Base-by-base conservation (phyloP, 2,329 filamentous ascomycete species). In the Botrytis byssoidea region DNA sequence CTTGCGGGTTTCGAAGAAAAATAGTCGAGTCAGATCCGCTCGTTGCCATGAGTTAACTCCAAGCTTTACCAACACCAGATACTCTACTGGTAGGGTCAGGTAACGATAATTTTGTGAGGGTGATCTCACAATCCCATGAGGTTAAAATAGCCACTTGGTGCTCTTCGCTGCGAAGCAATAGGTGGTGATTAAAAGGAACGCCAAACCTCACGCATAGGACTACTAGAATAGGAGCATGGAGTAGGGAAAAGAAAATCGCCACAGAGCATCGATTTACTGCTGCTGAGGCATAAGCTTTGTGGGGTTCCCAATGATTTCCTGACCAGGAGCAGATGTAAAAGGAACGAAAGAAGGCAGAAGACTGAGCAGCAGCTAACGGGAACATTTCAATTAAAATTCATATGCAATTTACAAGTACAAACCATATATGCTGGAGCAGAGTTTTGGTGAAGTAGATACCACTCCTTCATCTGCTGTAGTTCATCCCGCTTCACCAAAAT, bases 131-230 rank as follows among this genome's bases (percentile, higher is more conserved):
- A 10, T 68, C 4, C 16, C 6, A 68, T 55, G 12, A 6, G 16
- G 25, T 9, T 10, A 25, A n/a, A 42, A 16, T 14, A 69, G 25
- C 51, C 66, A 59, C 66, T 69, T 44, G 66, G 37, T 32, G 66
- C 25, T 44, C 37, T 57, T 29, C 18, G 6, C 16, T 1, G 18
- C 10, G 25, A 69, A 7, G 25, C 48, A 32, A 32, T 5, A 9
- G 2, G 0, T 14, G n/a, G 18, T 4, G 4, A 35, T n/a, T 12
- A 1, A 10, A 4, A 22, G 1, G 7, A 40, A 25, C 55, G 18
- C 46, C 4, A n/a, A 1, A 1, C 2, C 25, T 29, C 22, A 25
- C 8, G 1, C n/a, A 12, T 9, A 9, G 37, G 32, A n/a, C 48
- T 22, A 29, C 25, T 4, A 18, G 3, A 57, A 6, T 18, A 10